Evolutionary conservation across 495 filamentous ascomycete species (phyloP), one percentile per base, ranked within the genome.

Genomic region (Darksidea phi): DNA sequence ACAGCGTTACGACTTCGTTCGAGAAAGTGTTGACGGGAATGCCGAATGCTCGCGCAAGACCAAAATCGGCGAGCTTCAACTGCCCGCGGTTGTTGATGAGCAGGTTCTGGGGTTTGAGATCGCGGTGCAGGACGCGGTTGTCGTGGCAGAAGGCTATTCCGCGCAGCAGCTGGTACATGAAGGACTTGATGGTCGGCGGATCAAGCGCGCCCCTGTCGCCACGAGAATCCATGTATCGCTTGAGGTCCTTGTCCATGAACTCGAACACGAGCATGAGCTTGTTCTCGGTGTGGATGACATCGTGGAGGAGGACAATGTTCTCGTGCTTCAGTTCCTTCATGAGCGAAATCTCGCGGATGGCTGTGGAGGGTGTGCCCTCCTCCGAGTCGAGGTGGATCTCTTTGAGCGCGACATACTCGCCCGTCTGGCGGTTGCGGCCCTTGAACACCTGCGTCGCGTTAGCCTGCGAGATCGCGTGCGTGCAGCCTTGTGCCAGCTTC

Each of bases 71-170:
- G 41, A 99, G 81, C 72, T 97, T 99, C 56, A 99, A 84, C 71
- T 95, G 89, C 17, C 94, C 95, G 68, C 95, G 86, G 17, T 88
- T 86, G n/a, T 92, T 91, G 63, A 97, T 94, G 48, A 99, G 82
- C 70, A 99, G 77, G 75, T 99, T 97, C 81, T 97, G 97, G 25
- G 95, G 95, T 73, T 99, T 99, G 77, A 99, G 96, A 77, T 99
- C 95, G 64, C 94, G 89, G 76, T 99, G 95, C 41, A 99, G 79
- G 2, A 99, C 84, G 64, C 88, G 93, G 72, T 94, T 96, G 71
- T 91, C 89, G 74, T 99, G 95, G 76, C 95, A 99, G 76, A 93
- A 97, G 86, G 89, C 95, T 21, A 97, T 86, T 6, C 90, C 95
- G 51, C 93, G 83, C 17, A 82, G 80, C 12, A 97, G 83, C 91